These are phyloP conservation scores for Amanita jacksonii DNA, from an alignment of 768 basidiomycete genomes.

Conservation along the genomic window DNA sequence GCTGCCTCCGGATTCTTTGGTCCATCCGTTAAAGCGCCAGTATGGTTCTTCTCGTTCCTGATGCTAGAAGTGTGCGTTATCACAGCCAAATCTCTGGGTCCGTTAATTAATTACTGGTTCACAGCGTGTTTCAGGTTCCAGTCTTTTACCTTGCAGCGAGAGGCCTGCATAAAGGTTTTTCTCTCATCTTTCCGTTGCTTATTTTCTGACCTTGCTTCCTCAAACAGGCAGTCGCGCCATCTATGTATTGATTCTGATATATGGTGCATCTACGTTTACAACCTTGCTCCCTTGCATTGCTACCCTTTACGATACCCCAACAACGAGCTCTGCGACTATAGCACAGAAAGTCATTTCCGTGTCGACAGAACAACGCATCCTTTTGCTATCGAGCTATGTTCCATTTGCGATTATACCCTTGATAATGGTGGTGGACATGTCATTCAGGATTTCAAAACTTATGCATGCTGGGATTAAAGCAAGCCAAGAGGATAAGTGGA, in stretches of 20 bases:
- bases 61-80: constrained; percentile 48
- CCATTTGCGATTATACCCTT: constrained; percentile 70
- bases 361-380: constrained; percentile 37
- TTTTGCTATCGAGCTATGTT: constrained; percentile 61
- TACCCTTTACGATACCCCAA: constrained; percentile 45
- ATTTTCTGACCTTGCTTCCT: background rate
- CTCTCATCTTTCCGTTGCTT: background rate
- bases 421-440: constrained; percentile 69
- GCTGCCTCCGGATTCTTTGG: constrained; percentile 35
- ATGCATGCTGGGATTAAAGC: constrained; percentile 18
- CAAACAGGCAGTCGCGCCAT: constrained; percentile 37
- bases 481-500: constrained; percentile 20
- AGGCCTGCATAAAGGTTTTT: constrained; percentile 47
- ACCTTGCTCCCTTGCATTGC: constrained; percentile 68
- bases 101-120: background rate
- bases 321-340: constrained; percentile 21
- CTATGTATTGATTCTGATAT: constrained; percentile 58
- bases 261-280: constrained; percentile 70
- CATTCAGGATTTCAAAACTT: constrained; percentile 26
- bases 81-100: background rate
- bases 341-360: constrained; percentile 27
- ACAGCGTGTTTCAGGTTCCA: constrained; percentile 64
- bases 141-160: constrained; percentile 62
- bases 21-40: constrained; percentile 24
- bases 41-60: constrained; percentile 62